A percentile compares a stretch with the other conserved stretches of the same genome.
Evolutionary conservation across 1,139 yeast genomes (phyloP).

Genomic region (Blastobotrys ciferrii): DNA sequence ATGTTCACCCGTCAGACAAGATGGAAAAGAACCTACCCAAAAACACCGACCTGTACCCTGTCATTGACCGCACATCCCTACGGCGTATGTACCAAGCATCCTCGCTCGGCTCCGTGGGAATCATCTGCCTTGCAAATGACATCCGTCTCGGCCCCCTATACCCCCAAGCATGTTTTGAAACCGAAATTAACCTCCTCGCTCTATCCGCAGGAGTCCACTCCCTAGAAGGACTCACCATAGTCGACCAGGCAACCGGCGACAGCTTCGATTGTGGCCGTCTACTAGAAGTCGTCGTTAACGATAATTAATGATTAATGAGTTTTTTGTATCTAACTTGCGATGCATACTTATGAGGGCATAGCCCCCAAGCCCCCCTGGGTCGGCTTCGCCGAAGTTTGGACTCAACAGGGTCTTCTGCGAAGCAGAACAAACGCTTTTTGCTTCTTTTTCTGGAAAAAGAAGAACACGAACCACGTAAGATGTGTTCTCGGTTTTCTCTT

Average conservation of each 20-base stretch:
- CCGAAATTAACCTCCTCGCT: conserved; percentile 60
- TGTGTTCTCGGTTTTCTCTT: too few relatives aligned
- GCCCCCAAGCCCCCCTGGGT: too few relatives aligned
- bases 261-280: conserved; percentile 69
- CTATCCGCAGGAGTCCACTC: conserved; percentile 63
- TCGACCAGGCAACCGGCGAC: conserved; percentile 66
- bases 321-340: too few relatives aligned
- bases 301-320: conserved; percentile 9
- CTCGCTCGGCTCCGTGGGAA: conserved; percentile 36
- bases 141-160: conserved; percentile 62
- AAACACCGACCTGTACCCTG: conserved; percentile 17
- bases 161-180: conserved; percentile 61
- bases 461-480: too few relatives aligned
- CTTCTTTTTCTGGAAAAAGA: too few relatives aligned
- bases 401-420: too few relatives aligned
- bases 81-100: conserved; percentile 40
- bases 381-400: too few relatives aligned
- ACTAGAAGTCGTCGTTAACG: conserved; percentile 63
- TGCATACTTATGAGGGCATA: too few relatives aligned
- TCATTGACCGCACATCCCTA: conserved; percentile 25
- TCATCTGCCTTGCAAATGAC: conserved; percentile 64
- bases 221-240: conserved; percentile 61
- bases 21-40: conserved; percentile 14
- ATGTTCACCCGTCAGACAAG: conserved; percentile 31
- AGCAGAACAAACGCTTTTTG: too few relatives aligned